Evolutionary conservation across 1,139 yeast genomes (phyloP), one percentile per base, ranked within the genome.

Genomic region (Arxiozyma telluris): DNA sequence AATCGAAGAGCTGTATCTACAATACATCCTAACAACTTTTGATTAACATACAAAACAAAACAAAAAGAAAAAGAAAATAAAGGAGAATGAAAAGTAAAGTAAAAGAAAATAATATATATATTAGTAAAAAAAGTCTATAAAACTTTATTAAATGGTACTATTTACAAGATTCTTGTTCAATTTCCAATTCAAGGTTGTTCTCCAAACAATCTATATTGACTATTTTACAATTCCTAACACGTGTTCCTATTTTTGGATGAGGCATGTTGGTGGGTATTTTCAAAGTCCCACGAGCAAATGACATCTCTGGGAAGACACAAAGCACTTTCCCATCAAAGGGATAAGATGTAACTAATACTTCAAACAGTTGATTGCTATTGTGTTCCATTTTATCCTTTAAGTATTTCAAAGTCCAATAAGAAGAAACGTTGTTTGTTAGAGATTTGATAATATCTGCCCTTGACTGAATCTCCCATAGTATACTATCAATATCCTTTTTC

Each of bases 351-450:
- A 76, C 72, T 43, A 72, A 64, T 34, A 74, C 74, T 38, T 65
- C 67, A 50, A 71, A 68, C 2, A 50, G 54, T 18, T 50, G 51
- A 7, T 45, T 34, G 2, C 57, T 53, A 11, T 59, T 52, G 18
- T 50, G 25, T 42, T 58, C 49, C 11, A 58, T 47, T 43, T 59
- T 53, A 6, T 64, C 59, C 50, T 71, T 70, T 41, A 77, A 53
- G 53, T 71, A 70, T 44, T 64, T 65, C 50, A 79, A 62, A 0
- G 75, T 72, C 71, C 77, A 79, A 64, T 73, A 79, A 1, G 71
- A 67, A 9, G 60, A 63, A 6, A 75, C 69, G 27, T 65, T 63
- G 6, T 64, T 66, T 1, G 71, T 57, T 1, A 70, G 66, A 45
- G 63, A 63, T 48, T 64, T 68, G 48, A 74, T 58, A 6, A 67